Evolutionary conservation across 2,329 filamentous ascomycete genomes (phyloP).

Genomic region (Diaporthe longicolla): DNA sequence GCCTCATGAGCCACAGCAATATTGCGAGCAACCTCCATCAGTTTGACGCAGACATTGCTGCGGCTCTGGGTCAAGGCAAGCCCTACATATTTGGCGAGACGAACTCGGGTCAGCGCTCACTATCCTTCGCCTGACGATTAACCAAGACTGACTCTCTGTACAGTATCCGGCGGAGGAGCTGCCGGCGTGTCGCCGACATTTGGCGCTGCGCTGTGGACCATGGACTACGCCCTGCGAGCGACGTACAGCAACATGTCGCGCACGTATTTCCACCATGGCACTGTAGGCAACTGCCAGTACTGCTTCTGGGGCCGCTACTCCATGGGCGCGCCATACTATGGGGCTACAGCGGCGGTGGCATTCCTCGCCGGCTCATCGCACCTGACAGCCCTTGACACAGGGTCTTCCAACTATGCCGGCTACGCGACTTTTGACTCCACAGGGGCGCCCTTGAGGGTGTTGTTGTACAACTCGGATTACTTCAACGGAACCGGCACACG

Average conservation of each 20-base stretch:
- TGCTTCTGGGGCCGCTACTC: constrained; percentile 63
- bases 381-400: constrained; percentile 61
- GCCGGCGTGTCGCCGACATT: constrained; percentile 60
- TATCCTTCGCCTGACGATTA: neutral
- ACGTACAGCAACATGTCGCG: constrained; percentile 55
- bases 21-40: constrained; percentile 56
- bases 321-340: constrained; percentile 67
- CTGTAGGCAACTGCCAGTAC: constrained; percentile 66
- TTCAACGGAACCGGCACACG: constrained; percentile 53
- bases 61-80: constrained; percentile 56
- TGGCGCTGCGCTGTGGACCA: constrained; percentile 65
- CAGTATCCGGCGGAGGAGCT: constrained; percentile 56
- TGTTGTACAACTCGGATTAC: constrained; percentile 64
- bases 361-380: constrained; percentile 59
- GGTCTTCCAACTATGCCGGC: constrained; percentile 58
- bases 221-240: constrained; percentile 60
- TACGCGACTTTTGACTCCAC: constrained; percentile 61
- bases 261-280: constrained; percentile 67
- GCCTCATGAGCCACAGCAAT: constrained; percentile 60
- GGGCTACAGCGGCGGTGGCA: constrained; percentile 63
- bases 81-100: constrained; percentile 65
- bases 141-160: neutral
- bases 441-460: constrained; percentile 53
- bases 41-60: constrained; percentile 58
- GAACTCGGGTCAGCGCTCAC: constrained; percentile 57